Conservation (phyloP, 1,284 basidiomycete genomes). For the Coniferiporia weirii region DNA sequence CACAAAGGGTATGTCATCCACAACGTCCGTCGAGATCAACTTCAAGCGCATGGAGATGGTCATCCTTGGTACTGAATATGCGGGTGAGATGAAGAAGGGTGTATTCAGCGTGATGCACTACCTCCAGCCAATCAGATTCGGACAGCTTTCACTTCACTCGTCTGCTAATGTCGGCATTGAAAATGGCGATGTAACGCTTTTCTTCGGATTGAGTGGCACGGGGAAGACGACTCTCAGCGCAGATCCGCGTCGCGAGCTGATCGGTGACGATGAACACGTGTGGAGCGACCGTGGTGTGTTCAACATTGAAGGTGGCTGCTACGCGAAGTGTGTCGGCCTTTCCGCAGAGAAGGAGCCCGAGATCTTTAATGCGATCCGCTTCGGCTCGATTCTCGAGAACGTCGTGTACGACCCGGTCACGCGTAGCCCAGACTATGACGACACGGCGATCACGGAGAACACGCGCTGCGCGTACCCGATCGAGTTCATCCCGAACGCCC, state of each 20-base stretch:
- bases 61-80: constrained; percentile 99
- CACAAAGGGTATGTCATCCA: constrained; percentile 99
- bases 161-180: constrained; percentile 94
- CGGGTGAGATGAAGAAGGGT: constrained; percentile 99
- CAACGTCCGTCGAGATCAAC: constrained; percentile 99
- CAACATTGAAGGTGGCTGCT: constrained; percentile 99
- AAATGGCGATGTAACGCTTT: constrained; percentile 91
- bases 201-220: constrained; percentile 98
- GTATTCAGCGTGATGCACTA: constrained; percentile 99
- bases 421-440: constrained; percentile 92
- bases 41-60: constrained; percentile 99
- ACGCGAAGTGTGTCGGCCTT: constrained; percentile 98
- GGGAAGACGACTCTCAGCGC: constrained; percentile 98
- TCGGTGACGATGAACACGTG: constrained; percentile 97
- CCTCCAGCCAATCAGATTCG: constrained; percentile 98
- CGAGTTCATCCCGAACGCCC: constrained; percentile 93
- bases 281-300: constrained; percentile 98
- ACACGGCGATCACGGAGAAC: constrained; percentile 96
- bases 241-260: constrained; percentile 85
- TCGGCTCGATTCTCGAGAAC: constrained; percentile 97
- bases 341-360: constrained; percentile 97
- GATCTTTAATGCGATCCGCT: constrained; percentile 94
- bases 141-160: constrained; percentile 98
- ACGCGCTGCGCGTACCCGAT: constrained; percentile 98
- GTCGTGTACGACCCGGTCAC: constrained; percentile 93